Percentiles rank a stretch among this genome's conserved stretches.
phyloP scores from a whole-genome alignment of 2,329 filamentous ascomycete genomes.

The Parafenestella ontariensis region DNA sequence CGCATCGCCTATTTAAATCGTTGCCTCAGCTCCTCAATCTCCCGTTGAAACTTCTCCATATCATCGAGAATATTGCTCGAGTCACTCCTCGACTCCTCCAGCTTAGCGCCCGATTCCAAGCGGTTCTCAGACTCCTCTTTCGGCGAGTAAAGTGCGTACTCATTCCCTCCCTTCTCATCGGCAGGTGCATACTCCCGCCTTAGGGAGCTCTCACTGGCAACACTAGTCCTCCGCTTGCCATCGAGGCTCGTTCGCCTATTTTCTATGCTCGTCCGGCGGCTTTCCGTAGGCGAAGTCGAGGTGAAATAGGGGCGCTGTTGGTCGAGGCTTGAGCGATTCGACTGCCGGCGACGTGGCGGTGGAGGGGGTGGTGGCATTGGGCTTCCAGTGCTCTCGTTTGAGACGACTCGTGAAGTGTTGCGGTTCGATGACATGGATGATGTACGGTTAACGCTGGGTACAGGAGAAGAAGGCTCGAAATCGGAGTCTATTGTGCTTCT shows the following conservation, averaged over 20 bases:
- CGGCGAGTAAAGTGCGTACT: conserved; percentile 36
- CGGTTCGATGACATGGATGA: conserved; percentile 38
- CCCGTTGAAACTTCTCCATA: conserved; percentile 49
- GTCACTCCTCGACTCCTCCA: conserved; percentile 17
- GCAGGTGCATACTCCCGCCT: conserved; percentile 31
- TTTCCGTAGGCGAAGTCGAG: conserved; percentile 33
- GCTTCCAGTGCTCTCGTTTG: conserved; percentile 30
- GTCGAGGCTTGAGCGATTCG: conserved; percentile 43
- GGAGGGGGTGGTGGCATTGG: conserved; percentile 40
- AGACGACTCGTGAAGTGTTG: conserved; percentile 31
- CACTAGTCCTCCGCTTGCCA: conserved; percentile 40
- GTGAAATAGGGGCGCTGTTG: conserved; percentile 31
- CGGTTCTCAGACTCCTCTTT: conserved; percentile 34
- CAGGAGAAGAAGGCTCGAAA: conserved; percentile 29
- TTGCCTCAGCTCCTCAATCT: conserved; percentile 48
- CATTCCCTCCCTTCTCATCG: conserved; percentile 23
- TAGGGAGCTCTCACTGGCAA: conserved; percentile 42
- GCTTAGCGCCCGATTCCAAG: conserved; percentile 4
- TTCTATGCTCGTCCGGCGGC: conserved; percentile 37
- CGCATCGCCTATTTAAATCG: conserved; percentile 27
- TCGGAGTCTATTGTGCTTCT: conserved; percentile 36
- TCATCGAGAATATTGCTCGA: conserved; percentile 45
- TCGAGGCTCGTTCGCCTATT: conserved; percentile 37
- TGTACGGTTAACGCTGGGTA: conserved; percentile 28
- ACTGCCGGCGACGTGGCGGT: conserved; percentile 43